phyloP scores from a whole-genome alignment of 1,284 basidiomycete species.

The Irpex lacteus region DNA sequence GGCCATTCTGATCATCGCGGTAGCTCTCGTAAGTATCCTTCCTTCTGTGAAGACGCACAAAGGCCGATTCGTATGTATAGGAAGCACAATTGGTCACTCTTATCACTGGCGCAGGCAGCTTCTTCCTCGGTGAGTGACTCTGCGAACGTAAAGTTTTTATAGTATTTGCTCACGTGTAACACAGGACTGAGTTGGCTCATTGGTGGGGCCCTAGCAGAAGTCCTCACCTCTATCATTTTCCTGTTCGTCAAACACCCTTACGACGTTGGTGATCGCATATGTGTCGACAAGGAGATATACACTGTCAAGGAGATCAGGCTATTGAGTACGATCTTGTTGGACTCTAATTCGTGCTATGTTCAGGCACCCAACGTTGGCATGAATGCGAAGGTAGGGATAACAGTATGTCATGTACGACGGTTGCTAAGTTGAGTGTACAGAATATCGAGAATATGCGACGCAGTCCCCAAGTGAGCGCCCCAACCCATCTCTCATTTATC shows the following conservation, averaged over 20 bases:
- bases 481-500: not conserved
- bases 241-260: constrained; percentile 86
- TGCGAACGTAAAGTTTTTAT: not conserved
- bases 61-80: constrained; percentile 29
- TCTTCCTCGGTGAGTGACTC: constrained; percentile 65
- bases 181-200: constrained; percentile 87
- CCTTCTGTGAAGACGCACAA: constrained; percentile 32
- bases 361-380: constrained; percentile 73
- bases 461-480: constrained; percentile 50
- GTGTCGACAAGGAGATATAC: constrained; percentile 54
- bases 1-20: constrained; percentile 71
- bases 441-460: constrained; percentile 72
- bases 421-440: constrained; percentile 29
- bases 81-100: constrained; percentile 72
- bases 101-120: constrained; percentile 78
- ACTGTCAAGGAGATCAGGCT: constrained; percentile 88
- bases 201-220: constrained; percentile 65
- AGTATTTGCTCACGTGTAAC: not conserved
- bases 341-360: constrained; percentile 54
- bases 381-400: constrained; percentile 54
- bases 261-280: constrained; percentile 85
- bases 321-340: constrained; percentile 75
- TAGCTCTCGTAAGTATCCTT: constrained; percentile 52
- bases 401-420: not conserved
- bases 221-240: constrained; percentile 80